phyloP scores from a whole-genome alignment of 73 alveolate genomes.

The Tetrahymena malaccensis region DNA sequence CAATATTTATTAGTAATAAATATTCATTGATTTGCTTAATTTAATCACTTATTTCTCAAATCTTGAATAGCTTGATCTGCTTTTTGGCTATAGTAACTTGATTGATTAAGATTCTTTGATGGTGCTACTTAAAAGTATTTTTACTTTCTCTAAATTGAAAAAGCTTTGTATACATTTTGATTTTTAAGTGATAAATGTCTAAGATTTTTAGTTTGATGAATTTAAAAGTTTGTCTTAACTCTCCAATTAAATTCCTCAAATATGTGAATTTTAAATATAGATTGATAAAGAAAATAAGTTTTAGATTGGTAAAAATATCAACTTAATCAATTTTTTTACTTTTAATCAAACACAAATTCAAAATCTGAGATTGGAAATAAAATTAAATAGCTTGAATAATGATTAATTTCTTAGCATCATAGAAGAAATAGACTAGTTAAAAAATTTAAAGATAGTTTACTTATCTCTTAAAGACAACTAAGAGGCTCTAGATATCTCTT shows the following conservation, averaged over 20 bases:
- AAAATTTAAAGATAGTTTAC: too few relatives aligned
- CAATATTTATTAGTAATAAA: too few relatives aligned
- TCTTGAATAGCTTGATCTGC: background rate
- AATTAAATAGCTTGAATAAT: too few relatives aligned
- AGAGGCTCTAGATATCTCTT: background rate
- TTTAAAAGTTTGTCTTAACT: background rate
- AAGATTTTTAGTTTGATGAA: too few relatives aligned
- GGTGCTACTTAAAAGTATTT: background rate
- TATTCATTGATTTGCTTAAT: background rate
- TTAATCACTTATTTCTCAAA: background rate
- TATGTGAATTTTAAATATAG: background rate
- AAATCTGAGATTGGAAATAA: background rate
- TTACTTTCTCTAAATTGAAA: background rate
- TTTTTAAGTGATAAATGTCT: background rate
- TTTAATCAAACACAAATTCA: background rate
- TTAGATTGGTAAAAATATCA: background rate
- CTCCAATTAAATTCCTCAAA: too few relatives aligned
- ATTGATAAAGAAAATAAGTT: too few relatives aligned
- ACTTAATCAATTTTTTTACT: background rate
- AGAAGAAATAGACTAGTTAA: too few relatives aligned
- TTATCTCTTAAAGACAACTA: background rate
- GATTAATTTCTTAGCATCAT: background rate
- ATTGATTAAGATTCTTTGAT: too few relatives aligned
- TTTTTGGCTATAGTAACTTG: background rate
- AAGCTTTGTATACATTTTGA: background rate